A percentile compares a stretch with the other conserved stretches of the same genome.
phyloP scores from a whole-genome alignment of 23 red algal species.

The Gracilaria caudata region DNA sequence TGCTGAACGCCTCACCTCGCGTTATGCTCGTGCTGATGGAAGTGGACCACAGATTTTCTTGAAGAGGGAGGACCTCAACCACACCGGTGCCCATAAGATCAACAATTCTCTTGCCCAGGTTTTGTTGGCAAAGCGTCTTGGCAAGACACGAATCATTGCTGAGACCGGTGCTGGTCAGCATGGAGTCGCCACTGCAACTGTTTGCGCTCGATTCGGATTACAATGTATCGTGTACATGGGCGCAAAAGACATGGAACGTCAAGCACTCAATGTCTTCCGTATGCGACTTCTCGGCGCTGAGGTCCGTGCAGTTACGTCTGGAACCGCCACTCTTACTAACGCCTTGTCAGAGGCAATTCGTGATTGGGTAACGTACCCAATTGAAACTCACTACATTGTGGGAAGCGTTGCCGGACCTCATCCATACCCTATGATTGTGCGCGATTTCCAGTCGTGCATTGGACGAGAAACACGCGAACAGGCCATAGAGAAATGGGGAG shows the following conservation, averaged over 20 bases:
- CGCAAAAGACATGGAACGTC: conserved; percentile 97
- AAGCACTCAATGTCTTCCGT: conserved; percentile 98
- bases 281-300: conserved; percentile 97
- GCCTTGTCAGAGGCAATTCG: conserved; percentile 97
- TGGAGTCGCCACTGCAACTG: conserved; percentile 98
- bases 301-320: conserved; percentile 84
- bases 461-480: conserved; percentile 86
- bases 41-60: conserved; percentile 91
- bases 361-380: conserved; percentile 98
- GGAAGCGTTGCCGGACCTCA: conserved; percentile 97
- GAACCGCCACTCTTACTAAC: conserved; percentile 90
- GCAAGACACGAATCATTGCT: conserved; percentile 96
- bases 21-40: conserved; percentile 86
- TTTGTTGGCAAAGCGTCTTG: conserved; percentile 88
- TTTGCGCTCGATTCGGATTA: conserved; percentile 99
- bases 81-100: conserved; percentile 99
- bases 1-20: conserved; percentile 88
- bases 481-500: conserved; percentile 80
- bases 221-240: conserved; percentile 99
- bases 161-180: conserved; percentile 99
- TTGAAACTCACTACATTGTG: conserved; percentile 98
- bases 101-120: conserved; percentile 97
- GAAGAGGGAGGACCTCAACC: conserved; percentile 97
- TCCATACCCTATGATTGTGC: conserved; percentile 98
- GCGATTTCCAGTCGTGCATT: conserved; percentile 93